phyloP scores from a whole-genome alignment of 148 eudicot species.

The Vaccinium corymbosum region DNA sequence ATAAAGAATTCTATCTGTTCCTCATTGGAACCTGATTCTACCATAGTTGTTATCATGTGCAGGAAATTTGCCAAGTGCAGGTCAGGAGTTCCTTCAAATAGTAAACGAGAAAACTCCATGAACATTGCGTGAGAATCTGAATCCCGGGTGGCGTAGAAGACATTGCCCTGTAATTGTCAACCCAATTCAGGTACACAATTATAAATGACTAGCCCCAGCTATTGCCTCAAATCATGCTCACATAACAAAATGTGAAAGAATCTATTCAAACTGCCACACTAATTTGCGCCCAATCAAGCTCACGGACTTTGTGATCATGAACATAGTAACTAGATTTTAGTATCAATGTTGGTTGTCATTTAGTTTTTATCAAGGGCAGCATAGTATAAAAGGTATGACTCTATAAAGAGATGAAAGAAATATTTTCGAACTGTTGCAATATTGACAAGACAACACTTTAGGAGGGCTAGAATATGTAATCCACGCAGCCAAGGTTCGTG shows the following conservation, averaged over 20 bases:
- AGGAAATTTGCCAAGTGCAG: slow-evolving; percentile 85
- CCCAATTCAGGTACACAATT: background rate
- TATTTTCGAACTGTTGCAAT: background rate
- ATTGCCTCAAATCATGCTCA: background rate
- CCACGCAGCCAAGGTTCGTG: background rate
- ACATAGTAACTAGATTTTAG: background rate
- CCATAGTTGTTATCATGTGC: slow-evolving; percentile 83
- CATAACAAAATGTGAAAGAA: background rate
- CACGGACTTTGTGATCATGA: background rate
- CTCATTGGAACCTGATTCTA: slow-evolving; percentile 74
- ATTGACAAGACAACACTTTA: background rate
- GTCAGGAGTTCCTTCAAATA: slow-evolving; percentile 59
- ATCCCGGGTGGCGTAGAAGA: slow-evolving; percentile 57
- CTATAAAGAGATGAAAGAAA: background rate
- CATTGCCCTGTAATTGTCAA: slow-evolving; percentile 42
- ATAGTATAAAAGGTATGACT: background rate
- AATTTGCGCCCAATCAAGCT: background rate
- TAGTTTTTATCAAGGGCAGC: background rate
- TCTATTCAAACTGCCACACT: background rate
- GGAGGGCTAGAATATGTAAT: background rate
- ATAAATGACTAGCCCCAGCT: background rate
- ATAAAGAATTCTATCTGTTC: slow-evolving; percentile 73
- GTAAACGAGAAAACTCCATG: slow-evolving; percentile 74
- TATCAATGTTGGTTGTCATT: background rate
- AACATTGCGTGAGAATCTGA: slow-evolving; percentile 69